These are phyloP conservation scores for Sindora glabra DNA, from an alignment of 306 rosid genomes.

Conservation along the genomic window DNA sequence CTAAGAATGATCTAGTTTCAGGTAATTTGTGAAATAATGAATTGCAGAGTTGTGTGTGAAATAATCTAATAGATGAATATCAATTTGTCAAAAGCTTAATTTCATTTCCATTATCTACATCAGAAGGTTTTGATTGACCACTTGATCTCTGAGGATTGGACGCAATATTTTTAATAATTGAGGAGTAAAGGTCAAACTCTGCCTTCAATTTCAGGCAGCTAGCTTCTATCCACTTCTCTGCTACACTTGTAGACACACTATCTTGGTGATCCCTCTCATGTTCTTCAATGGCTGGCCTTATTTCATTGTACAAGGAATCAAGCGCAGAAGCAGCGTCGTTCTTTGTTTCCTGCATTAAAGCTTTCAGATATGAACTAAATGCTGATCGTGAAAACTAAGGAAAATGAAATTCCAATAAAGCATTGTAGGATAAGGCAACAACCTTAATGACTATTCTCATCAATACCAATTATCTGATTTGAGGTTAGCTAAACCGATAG, in stretches of 20 bases:
- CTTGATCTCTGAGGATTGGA: constrained; percentile 34
- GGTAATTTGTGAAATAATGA: background rate
- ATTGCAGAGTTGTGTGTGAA: background rate
- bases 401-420: background rate
- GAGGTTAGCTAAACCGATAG: too few relatives aligned
- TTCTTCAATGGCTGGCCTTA: constrained; percentile 96
- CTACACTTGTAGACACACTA: constrained; percentile 77
- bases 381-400: background rate
- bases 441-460: background rate
- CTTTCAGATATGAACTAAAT: background rate
- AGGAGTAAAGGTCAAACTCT: constrained; percentile 73
- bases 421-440: background rate
- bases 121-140: constrained; percentile 32
- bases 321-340: constrained; percentile 48
- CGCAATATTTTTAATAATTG: constrained; percentile 50
- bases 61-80: constrained; percentile 6
- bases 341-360: constrained; percentile 52
- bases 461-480: too few relatives aligned
- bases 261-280: constrained; percentile 93
- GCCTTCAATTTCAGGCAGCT: constrained; percentile 77
- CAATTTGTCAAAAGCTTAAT: constrained; percentile 39
- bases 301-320: constrained; percentile 72
- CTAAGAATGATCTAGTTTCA: too few relatives aligned
- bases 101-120: constrained; percentile 34
- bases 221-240: constrained; percentile 94